Base-by-base conservation (phyloP, 2,329 filamentous ascomycete genomes). In the Cryphonectria parasitica region DNA sequence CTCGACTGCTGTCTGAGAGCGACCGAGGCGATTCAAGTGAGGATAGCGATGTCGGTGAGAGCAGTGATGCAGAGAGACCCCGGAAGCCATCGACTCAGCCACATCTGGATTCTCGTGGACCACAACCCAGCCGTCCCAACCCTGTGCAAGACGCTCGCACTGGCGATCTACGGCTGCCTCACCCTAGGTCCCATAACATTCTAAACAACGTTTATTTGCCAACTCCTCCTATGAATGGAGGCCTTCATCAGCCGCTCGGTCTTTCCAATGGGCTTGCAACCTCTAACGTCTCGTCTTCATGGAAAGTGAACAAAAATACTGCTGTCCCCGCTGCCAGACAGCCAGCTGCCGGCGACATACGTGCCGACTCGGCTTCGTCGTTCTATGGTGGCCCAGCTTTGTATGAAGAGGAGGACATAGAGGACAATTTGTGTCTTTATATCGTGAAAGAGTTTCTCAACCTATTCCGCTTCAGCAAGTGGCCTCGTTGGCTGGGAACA, bases 401-500 rank as follows among this genome's bases (percentile, higher is more conserved):
- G 36, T 6, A 17, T 15, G 22, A 56, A 22, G n/a, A n/a, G 2
- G 25, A 19, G 19, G 64, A 15, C 11, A 17, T 3, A 11, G 43
- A 65, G 43, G 63, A 54, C 6, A 2, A 65, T 15, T 45, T 63
- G 54, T 45, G 66, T 13, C 49, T 25, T 15, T 22, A 28, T 39
- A 22, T n/a, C 11, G 11, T 17, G 7, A n/a, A 25, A 11, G 22
- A n/a, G 13, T 64, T 64, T 19, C 39, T 64, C 25, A 15, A 45
- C 31, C 1, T 36, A 22, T 41, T 67, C 19, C 31, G 28, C 22
- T 17, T 70, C 25, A 39, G 49, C 5, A 63, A 41, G 22, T 67
- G 67, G 64, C 67, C 68, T 49, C 34, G 10, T 28, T 66, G 56
- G 65, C 54, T 72, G 17, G 15, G 36, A 10, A 65, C n/a, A 13